A percentile compares a stretch with the other conserved stretches of the same genome.
These are phyloP conservation scores for Xeromyces bisporus DNA, from an alignment of 495 filamentous ascomycete genomes.

Conservation along the genomic window DNA sequence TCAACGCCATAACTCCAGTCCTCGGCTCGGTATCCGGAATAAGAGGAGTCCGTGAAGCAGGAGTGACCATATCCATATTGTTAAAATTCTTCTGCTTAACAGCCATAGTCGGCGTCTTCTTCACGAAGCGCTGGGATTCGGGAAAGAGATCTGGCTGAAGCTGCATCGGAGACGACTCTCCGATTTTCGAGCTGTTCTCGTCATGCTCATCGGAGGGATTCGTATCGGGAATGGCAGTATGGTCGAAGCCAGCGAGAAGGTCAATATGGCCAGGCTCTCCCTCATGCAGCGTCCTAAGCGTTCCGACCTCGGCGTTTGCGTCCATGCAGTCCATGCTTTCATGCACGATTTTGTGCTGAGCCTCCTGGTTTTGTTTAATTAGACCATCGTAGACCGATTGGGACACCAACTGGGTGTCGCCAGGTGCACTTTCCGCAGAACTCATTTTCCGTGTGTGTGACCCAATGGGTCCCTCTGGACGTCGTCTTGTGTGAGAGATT, in stretches of 20 bases:
- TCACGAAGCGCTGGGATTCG: slow-evolving; percentile 32
- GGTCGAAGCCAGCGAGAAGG: slow-evolving; percentile 26
- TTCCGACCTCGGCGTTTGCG: slow-evolving; percentile 15
- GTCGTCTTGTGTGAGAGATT: no score
- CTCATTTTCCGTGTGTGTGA: slow-evolving; percentile 16
- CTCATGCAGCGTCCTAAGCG: slow-evolving; percentile 24
- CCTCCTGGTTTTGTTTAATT: slow-evolving; percentile 20
- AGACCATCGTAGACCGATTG: slow-evolving; percentile 35
- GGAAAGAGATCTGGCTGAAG: slow-evolving; percentile 29
- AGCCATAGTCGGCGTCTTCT: slow-evolving; percentile 26
- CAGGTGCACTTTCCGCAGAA: slow-evolving; percentile 16
- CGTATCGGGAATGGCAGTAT: slow-evolving; percentile 6
- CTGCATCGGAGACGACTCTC: slow-evolving; percentile 23
- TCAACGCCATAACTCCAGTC: slow-evolving; percentile 30
- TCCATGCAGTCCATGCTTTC: slow-evolving; percentile 2
- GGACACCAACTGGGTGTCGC: slow-evolving; percentile 37
- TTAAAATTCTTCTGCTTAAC: slow-evolving; percentile 18
- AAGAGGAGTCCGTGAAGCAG: slow-evolving; percentile 30
- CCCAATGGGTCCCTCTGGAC: no score
- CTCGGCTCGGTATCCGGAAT: slow-evolving; percentile 22
- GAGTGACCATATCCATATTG: slow-evolving; percentile 16
- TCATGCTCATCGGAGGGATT: slow-evolving; percentile 20
- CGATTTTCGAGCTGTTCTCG: slow-evolving; percentile 19
- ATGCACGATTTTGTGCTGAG: slow-evolving; percentile 6
- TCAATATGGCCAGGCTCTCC: slow-evolving; percentile 34